Percentiles rank a stretch among this genome's conserved stretches.
phyloP scores from a whole-genome alignment of 805 yeast genomes.

The Ogataea neopini region DNA sequence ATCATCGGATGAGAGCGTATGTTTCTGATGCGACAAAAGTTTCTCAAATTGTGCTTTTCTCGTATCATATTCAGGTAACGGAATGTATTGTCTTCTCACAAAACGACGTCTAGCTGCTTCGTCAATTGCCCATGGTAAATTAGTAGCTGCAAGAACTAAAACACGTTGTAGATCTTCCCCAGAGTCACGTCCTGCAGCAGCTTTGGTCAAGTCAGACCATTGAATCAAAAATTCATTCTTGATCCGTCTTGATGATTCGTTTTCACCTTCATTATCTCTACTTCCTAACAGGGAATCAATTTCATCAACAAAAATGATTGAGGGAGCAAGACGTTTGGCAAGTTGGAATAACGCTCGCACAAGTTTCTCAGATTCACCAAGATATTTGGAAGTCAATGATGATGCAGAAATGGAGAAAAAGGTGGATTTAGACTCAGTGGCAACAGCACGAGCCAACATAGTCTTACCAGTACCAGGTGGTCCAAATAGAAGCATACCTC shows the following conservation, averaged over 20 bases:
- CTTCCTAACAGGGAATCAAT: constrained; percentile 87
- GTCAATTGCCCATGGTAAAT: constrained; percentile 95
- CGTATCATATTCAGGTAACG: constrained; percentile 87
- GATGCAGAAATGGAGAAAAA: constrained; percentile 92
- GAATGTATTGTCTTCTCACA: constrained; percentile 89
- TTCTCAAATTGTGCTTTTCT: constrained; percentile 68
- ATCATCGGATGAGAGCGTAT: constrained; percentile 65
- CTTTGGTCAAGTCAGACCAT: constrained; percentile 90
- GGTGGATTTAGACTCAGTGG: constrained; percentile 90
- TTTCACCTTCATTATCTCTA: constrained; percentile 66
- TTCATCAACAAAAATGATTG: constrained; percentile 94
- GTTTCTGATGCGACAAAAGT: constrained; percentile 69
- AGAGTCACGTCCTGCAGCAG: constrained; percentile 72
- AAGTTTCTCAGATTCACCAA: constrained; percentile 93
- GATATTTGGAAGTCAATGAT: constrained; percentile 78
- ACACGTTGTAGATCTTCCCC: constrained; percentile 64
- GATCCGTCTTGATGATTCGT: constrained; percentile 85
- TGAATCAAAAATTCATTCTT: constrained; percentile 92
- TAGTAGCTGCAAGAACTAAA: constrained; percentile 90
- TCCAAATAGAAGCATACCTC: constrained; percentile 95
- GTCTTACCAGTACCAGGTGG: constrained; percentile 99
- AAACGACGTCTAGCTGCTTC: constrained; percentile 96
- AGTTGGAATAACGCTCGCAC: constrained; percentile 85
- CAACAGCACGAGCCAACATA: constrained; percentile 95
- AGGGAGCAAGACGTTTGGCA: constrained; percentile 85